phyloP scores from a whole-genome alignment of 1,284 basidiomycete genomes.

The Apiotrichum mycotoxinovorans region DNA sequence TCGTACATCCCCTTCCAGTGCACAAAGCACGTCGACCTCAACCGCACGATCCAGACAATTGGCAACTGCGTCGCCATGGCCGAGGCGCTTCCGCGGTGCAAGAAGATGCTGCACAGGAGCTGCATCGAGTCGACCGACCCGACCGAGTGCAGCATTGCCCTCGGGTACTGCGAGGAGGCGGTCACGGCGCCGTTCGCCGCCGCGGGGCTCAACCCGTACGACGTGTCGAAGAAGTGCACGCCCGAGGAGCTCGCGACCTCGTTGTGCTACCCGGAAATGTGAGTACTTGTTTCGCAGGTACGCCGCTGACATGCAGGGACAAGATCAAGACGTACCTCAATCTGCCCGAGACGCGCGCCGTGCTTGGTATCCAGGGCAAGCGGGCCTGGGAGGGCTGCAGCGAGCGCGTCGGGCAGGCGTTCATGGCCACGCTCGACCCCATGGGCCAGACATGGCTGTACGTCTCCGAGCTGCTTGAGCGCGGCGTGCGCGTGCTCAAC shows the following conservation, averaged over 20 bases:
- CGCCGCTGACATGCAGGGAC: constrained; percentile 23
- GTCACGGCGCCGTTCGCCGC: constrained; percentile 43
- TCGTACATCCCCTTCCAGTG: constrained; percentile 47
- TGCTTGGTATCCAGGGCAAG: constrained; percentile 59
- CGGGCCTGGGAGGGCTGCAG: constrained; percentile 58
- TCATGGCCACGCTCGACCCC: constrained; percentile 33
- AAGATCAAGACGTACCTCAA: constrained; percentile 57
- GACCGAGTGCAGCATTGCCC: constrained; percentile 60
- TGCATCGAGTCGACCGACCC: constrained; percentile 52
- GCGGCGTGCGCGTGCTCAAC: constrained; percentile 66
- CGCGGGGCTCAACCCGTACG: constrained; percentile 55
- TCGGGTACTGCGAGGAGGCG: constrained; percentile 57
- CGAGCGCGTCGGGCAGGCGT: constrained; percentile 46
- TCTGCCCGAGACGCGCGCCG: constrained; percentile 54
- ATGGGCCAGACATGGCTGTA: constrained; percentile 54
- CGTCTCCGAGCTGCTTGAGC: constrained; percentile 67
- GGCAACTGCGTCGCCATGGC: constrained; percentile 39
- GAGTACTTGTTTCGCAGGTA: constrained; percentile 14
- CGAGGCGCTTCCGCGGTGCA: constrained; percentile 40
- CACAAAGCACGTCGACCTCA: constrained; percentile 36
- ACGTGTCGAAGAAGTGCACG: constrained; percentile 62
- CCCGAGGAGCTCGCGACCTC: constrained; percentile 43
- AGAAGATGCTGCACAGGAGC: constrained; percentile 26
- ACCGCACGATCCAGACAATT: constrained; percentile 36
- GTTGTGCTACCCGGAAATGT: constrained; percentile 52